Base-by-base conservation (phyloP, 139 green algal genomes). In the Tetradesmus lagerheimii region DNA sequence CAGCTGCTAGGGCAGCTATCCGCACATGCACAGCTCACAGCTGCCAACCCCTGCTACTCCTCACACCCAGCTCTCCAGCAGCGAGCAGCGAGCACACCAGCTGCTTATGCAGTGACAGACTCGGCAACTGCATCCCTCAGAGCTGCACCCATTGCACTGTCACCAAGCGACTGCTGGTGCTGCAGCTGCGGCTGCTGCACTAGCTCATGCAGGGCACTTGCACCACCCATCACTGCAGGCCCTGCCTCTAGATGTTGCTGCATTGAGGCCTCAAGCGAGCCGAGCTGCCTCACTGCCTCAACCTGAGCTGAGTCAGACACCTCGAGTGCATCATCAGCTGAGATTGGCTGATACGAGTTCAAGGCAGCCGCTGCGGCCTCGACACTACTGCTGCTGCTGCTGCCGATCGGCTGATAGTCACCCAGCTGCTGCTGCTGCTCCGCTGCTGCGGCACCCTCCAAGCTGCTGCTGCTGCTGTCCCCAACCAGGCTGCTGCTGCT, bases 211-310 rank as follows among this genome's bases (percentile, higher is more conserved):
- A 91, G 31, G 64, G 76, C 80, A 37, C 53, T 66, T 4, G 87
- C 50, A 20, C 53, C 57, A 43, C 88, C 88, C 88, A 91, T 91
- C 1, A 91, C 78, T 11, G 88, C 88, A 80, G 88, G 88, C 2
- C 45, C 88, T 1, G 80, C 41, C 64, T 74, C 31, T 34, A 91
- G 43, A 34, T 86, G 88, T 41, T 67, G 57, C 50, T 91, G 57
- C 25, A 84, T 41, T 27, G 50, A 75, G 27, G 87, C 87, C 35
- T 91, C 87, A 16, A 91, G 38, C 2, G 38, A 16, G 6, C 87
- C 77, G 1, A 83, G 77, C 29, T 84, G 45, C 43, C 35, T 34
- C 38, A 83, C 64, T 41, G 71, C 25, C 43, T 84, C 71, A 50
- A 50, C 85, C 27, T 76, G 45, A 39, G 64, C n/a, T n/a, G 71